These are phyloP conservation scores for Metarhizium guizhouense DNA, from an alignment of 2,329 filamentous ascomycete genomes.

Conservation along the genomic window DNA sequence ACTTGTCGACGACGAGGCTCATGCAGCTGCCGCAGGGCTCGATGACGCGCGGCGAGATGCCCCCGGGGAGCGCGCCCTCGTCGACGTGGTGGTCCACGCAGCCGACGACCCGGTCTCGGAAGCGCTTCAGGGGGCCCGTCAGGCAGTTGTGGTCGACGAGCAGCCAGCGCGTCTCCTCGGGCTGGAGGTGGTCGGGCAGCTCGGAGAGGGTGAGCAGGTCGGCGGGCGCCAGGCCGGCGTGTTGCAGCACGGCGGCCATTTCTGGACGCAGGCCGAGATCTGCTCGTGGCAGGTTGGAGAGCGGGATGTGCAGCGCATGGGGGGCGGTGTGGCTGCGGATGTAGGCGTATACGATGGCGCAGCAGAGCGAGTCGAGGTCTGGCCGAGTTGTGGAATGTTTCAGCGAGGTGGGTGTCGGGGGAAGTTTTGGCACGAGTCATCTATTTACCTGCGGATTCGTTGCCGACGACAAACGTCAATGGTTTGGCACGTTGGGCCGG, in stretches of 20 bases:
- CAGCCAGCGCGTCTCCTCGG: conserved; percentile 56
- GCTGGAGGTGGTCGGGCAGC: conserved; percentile 35
- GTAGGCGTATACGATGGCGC: conserved; percentile 65
- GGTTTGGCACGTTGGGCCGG: conserved; percentile 35
- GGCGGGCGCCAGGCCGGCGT: conserved; percentile 46
- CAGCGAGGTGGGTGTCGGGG: conserved; percentile 6
- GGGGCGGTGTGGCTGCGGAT: conserved; percentile 52
- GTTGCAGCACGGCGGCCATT: conserved; percentile 54
- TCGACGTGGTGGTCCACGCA: conserved; percentile 76
- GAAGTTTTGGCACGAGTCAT: neutral
- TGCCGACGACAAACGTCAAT: conserved; percentile 55
- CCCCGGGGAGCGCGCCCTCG: conserved; percentile 43
- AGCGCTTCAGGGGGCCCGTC: conserved; percentile 50
- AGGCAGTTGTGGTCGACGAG: conserved; percentile 74
- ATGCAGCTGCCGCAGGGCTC: conserved; percentile 63
- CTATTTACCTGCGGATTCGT: conserved; percentile 52
- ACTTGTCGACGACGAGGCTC: conserved; percentile 57
- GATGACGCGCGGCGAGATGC: conserved; percentile 50
- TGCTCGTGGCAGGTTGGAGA: conserved; percentile 59
- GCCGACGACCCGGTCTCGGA: conserved; percentile 45
- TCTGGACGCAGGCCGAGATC: conserved; percentile 68
- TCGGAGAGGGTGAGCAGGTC: conserved; percentile 57
- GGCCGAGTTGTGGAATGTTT: neutral
- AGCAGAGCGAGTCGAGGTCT: conserved; percentile 78
- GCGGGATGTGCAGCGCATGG: conserved; percentile 55